Base-by-base conservation (phyloP, 768 basidiomycete genomes). In the Phanerodontia chrysosporium region DNA sequence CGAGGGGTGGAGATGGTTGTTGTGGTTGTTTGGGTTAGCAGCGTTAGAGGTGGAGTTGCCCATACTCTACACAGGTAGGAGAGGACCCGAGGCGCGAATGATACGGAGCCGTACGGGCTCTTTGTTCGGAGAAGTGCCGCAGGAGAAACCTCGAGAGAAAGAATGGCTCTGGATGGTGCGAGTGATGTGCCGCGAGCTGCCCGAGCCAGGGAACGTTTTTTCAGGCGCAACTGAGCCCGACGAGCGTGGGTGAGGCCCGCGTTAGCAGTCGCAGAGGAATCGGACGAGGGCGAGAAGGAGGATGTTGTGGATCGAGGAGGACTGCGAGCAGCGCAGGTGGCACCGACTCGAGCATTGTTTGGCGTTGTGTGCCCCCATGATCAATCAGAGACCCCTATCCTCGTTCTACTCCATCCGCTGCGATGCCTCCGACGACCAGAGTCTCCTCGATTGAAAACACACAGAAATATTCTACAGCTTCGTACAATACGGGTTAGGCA, bases 1-100 rank as follows among this genome's bases (percentile, higher is more conserved):
- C n/a, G 60, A 48, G 27, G 22, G 44, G n/a, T 21, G 51, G 28
- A 36, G 57, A 52, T 58, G 51, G 36, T 32, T 51, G 18, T 30
- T 32, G 36, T 54, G 44, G 18, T 36, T 45, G 53, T 58, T 55
- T 14, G 44, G 10, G 55, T 59, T 53, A 32, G 58, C 57, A 44
- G 58, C 58, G 62, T 63, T 63, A 14, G 62, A 63, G 48, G 62
- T 57, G 49, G 62, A 63, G 58, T 63, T 63, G 62, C 62, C 62
- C 62, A 63, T 63, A 49, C 62, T 63, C 52, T 49, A 39, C 35
- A 27, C 6, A 42, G 35, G 21, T 53, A 36, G 52, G 16, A 53
- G 52, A 53, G 52, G 52, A 39, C 52, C 51, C 52, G 52, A 53
- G 52, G 52, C 30, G 52, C 32, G 24, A 32, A 27, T 35, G 52